Base-by-base conservation (phyloP, 2,329 filamentous ascomycete genomes). In the Colletotrichum noveboracense region DNA sequence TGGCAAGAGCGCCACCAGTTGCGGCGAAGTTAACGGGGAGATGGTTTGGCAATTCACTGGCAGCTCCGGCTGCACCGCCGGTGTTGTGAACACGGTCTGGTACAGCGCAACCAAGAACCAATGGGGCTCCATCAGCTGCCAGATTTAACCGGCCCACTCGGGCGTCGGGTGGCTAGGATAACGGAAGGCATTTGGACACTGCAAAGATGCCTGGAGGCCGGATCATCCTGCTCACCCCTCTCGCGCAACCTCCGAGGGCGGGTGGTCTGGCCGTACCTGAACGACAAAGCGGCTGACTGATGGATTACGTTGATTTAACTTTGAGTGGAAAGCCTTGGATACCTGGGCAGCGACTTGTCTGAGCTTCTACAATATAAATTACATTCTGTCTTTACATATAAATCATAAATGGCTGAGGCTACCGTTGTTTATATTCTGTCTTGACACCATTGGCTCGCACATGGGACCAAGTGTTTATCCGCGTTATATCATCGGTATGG, bases 101-200 rank as follows among this genome's bases (percentile, higher is more conserved):
- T 68, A 36, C 26, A 58, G 21, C 18, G 66, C 66, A 24, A 68
- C 66, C 32, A 68, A 68, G 66, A 68, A 68, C 52, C 36, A 68
- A 6, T 68, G 56, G 18, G 66, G 66, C 4, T 21, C 62, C 62
- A 66, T 66, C 34, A 66, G 24, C 62, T 66, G 62, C n/a, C 3
- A 58, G 4, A 2, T 28, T 13, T 21, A 0, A 48, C 0, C 43
- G 43, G 5, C 10, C 4, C n/a, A 52, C 43, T 52, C 26, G 24
- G 14, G 26, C 21, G 7, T 26, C 55, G 24, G 55, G 14, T 14
- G 4, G 55, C 55, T 58, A 9, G 24, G 55, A 58, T 6, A 58
- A 58, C 5, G 52, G 24, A 26, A 52, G n/a, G n/a, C n/a, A 13
- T 52, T 21, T 52, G 43, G 12, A 21, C 43, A 0, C n/a, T 52